phyloP scores from a whole-genome alignment of 345 rosid species.

The Citrus medica region DNA sequence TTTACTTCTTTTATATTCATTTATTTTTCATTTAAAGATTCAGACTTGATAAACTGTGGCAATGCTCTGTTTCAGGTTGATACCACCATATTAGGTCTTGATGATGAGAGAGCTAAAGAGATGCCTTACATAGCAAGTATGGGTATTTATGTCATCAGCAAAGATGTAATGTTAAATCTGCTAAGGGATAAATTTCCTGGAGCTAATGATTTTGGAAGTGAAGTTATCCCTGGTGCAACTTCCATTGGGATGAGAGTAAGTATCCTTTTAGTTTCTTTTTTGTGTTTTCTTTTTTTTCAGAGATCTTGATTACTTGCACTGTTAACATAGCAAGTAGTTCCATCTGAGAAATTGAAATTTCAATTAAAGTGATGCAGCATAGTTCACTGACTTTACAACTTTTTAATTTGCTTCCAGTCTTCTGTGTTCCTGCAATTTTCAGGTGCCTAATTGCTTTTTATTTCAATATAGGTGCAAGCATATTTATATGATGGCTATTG shows the following conservation, averaged over 20 bases:
- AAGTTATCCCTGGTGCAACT: slow-evolving; percentile 98
- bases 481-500: slow-evolving; percentile 95
- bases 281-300: neutral
- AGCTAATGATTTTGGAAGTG: slow-evolving; percentile 99
- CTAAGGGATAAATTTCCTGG: slow-evolving; percentile 89
- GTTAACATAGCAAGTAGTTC: neutral
- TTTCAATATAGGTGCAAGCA: slow-evolving; percentile 74
- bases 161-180: slow-evolving; percentile 84
- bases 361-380: neutral
- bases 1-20: neutral
- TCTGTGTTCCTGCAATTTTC: neutral
- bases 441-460: neutral
- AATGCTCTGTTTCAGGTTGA: slow-evolving; percentile 56
- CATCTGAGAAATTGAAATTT: neutral
- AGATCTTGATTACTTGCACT: neutral
- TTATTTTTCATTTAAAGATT: neutral
- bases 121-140: slow-evolving; percentile 98
- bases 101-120: slow-evolving; percentile 83
- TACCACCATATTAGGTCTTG: slow-evolving; percentile 91
- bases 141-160: slow-evolving; percentile 96
- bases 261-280: neutral
- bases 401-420: neutral
- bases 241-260: slow-evolving; percentile 83
- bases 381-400: neutral
- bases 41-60: neutral